Evolutionary conservation across 192 early-diverging fungal genomes (phyloP).

Genomic region (Coemansia sp.): DNA sequence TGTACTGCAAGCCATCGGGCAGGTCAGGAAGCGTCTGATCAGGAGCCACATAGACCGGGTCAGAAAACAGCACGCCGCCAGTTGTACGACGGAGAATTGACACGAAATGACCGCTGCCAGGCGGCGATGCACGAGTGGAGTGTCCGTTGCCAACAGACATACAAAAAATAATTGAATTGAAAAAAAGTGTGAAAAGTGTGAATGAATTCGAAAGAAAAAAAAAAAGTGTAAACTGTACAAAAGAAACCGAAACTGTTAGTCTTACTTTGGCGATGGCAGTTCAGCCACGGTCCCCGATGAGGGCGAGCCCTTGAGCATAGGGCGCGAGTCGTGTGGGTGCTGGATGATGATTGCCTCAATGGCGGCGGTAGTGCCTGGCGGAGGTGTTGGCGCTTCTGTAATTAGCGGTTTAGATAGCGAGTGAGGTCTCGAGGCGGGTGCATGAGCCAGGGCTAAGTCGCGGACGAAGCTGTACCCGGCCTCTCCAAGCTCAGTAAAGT

Average conservation of each 20-base stretch:
- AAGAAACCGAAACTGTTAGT: no score
- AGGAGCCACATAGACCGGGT: slow-evolving; percentile 36
- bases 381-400: neutral
- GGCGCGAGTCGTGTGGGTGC: slow-evolving; percentile 2
- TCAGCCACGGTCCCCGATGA: slow-evolving; percentile 10
- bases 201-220: no score
- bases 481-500: slow-evolving; percentile 59
- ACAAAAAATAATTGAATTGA: neutral
- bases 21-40: slow-evolving; percentile 39
- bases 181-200: neutral
- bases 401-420: neutral
- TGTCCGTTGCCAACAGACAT: neutral
- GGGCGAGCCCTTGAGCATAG: slow-evolving; percentile 9
- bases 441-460: slow-evolving; percentile 22
- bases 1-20: slow-evolving; percentile 49
- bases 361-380: neutral
- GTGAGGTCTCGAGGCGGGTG: neutral
- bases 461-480: slow-evolving; percentile 52
- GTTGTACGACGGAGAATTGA: slow-evolving; percentile 45
- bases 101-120: slow-evolving; percentile 39
- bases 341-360: neutral
- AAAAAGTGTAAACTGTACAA: neutral
- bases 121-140: neutral
- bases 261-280: neutral
- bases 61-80: slow-evolving; percentile 44